phyloP scores from a whole-genome alignment of 2,329 filamentous ascomycete genomes.

The Myriosclerotinia duriaeana region DNA sequence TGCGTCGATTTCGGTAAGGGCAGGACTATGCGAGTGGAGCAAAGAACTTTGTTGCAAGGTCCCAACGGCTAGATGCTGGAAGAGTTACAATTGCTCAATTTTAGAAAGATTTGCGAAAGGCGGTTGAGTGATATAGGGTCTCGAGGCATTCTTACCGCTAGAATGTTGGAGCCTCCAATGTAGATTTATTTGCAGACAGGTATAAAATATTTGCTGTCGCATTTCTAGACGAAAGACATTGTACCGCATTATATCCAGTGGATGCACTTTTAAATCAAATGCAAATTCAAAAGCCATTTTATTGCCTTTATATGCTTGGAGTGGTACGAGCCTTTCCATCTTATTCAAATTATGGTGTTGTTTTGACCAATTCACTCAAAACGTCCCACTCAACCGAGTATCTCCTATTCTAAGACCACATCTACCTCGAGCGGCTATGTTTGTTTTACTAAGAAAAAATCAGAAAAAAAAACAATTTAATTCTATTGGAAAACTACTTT shows the following conservation, averaged over 20 bases:
- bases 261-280: not conserved
- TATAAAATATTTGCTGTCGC: not conserved
- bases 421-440: not conserved
- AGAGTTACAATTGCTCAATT: not conserved
- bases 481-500: not conserved
- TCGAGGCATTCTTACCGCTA: not conserved
- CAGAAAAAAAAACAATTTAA: no score
- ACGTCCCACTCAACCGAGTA: constrained; percentile 11
- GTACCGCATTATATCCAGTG: not conserved
- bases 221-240: not conserved
- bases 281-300: not conserved
- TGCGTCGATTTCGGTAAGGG: not conserved
- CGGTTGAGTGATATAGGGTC: not conserved
- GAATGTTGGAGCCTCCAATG: not conserved
- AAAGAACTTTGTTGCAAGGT: not conserved
- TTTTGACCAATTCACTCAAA: constrained; percentile 9
- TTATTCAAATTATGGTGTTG: not conserved
- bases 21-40: not conserved
- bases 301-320: not conserved
- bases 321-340: no score
- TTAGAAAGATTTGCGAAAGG: not conserved
- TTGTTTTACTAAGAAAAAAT: not conserved
- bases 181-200: not conserved
- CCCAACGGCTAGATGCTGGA: not conserved
- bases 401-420: not conserved